Evolutionary conservation across 768 basidiomycete species (phyloP).

Genomic region (Serendipita indica): DNA sequence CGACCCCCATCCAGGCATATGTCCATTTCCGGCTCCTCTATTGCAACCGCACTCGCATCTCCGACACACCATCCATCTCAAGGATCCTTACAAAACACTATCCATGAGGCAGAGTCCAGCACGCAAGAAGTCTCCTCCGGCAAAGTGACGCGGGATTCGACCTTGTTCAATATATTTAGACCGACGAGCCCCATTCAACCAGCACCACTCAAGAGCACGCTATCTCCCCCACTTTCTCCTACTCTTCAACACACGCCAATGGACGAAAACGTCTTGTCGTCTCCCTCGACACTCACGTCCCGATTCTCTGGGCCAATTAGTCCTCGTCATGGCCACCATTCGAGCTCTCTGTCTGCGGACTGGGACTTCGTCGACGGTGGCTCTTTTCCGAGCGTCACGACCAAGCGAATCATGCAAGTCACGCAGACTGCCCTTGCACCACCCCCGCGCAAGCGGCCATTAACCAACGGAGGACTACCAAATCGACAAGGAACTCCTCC

Average conservation of each 20-base stretch:
- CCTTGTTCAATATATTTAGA: not conserved
- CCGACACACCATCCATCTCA: not conserved
- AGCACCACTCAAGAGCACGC: not conserved
- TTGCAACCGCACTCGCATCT: not conserved
- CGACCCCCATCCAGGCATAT: not conserved
- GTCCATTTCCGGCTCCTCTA: not conserved
- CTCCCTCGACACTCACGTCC: not conserved
- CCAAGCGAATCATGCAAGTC: not conserved
- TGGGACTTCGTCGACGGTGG: not conserved
- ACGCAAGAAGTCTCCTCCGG: not conserved
- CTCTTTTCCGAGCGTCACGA: not conserved
- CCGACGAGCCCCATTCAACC: not conserved
- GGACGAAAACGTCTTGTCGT: not conserved
- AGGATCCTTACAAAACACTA: not conserved
- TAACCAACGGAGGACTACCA: conserved; percentile 15
- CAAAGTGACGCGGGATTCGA: not conserved
- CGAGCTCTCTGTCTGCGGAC: not conserved
- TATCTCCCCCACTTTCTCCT: not conserved
- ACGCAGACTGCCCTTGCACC: conserved; percentile 19
- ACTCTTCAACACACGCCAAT: not conserved
- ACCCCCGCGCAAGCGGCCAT: conserved; percentile 21
- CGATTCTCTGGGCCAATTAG: not conserved
- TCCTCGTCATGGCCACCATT: conserved; percentile 1
- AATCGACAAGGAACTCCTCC: conserved; percentile 10
- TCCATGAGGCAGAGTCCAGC: not conserved